A percentile compares a stretch with the other conserved stretches of the same genome.
These are phyloP conservation scores for Catharanthus roseus DNA, from an alignment of 257 asterid genomes.

Conservation along the genomic window DNA sequence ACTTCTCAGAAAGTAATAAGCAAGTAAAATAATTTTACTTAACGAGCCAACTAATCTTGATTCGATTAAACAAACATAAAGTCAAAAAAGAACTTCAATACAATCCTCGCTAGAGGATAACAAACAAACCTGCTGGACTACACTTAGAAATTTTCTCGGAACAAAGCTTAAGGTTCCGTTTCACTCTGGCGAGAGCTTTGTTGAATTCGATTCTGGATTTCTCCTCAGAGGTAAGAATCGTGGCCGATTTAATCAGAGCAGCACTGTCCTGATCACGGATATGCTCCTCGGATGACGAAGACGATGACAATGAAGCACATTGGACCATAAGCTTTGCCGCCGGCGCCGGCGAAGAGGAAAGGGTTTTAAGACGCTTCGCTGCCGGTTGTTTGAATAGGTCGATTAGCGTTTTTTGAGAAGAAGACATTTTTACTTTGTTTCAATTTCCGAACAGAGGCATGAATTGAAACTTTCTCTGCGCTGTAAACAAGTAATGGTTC, in stretches of 20 bases:
- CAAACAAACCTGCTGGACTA: slow-evolving; percentile 31
- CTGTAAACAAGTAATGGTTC: not conserved
- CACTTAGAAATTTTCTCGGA: slow-evolving; percentile 48
- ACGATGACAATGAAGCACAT: slow-evolving; percentile 14
- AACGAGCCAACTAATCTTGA: slow-evolving; percentile 12
- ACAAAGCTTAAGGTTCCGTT: slow-evolving; percentile 63
- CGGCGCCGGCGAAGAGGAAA: slow-evolving; percentile 3
- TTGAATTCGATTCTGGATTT: slow-evolving; percentile 59
- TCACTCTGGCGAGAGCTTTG: slow-evolving; percentile 70
- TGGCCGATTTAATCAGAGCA: slow-evolving; percentile 22
- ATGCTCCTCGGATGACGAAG: not conserved
- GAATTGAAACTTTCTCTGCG: not conserved
- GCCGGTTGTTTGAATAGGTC: slow-evolving; percentile 72
- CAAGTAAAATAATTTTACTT: too few species aligned
- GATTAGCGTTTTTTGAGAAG: slow-evolving; percentile 60
- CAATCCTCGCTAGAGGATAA: not conserved
- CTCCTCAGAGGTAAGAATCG: slow-evolving; percentile 50
- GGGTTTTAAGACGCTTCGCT: slow-evolving; percentile 62
- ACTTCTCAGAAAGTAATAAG: not conserved
- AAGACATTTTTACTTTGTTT: slow-evolving; percentile 4
- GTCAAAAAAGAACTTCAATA: not conserved
- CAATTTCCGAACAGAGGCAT: not conserved
- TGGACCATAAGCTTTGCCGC: not conserved
- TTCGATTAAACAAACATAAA: not conserved
- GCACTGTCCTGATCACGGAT: slow-evolving; percentile 16